phyloP scores from a whole-genome alignment of 2,329 filamentous ascomycete genomes.

The Ambrosiella xylebori region DNA sequence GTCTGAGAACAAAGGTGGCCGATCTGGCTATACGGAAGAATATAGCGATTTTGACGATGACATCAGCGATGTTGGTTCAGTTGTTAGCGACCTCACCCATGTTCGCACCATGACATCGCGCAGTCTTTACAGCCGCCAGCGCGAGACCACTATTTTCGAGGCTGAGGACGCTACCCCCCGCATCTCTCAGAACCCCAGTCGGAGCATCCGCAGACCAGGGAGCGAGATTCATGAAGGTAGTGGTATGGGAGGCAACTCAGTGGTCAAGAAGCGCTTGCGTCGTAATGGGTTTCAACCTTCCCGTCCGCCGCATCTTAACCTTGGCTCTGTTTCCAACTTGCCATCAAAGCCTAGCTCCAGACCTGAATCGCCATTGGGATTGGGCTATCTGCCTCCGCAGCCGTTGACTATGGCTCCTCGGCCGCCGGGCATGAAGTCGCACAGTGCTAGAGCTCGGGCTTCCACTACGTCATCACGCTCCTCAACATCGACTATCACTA shows the following conservation, averaged over 20 bases:
- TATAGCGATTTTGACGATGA: slow-evolving; percentile 12
- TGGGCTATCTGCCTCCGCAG: slow-evolving; percentile 1
- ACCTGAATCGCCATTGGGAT: slow-evolving; percentile 8
- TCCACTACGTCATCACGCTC: slow-evolving; percentile 6
- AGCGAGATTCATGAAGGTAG: slow-evolving; percentile 20
- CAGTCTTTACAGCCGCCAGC: slow-evolving; percentile 10
- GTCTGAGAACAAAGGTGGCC: slow-evolving; percentile 1
- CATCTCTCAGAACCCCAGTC: slow-evolving; percentile 3
- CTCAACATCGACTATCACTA: slow-evolving; percentile 3
- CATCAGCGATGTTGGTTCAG: slow-evolving; percentile 11
- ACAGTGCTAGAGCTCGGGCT: neutral
- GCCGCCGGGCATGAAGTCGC: slow-evolving; percentile 7
- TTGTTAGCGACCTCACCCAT: slow-evolving; percentile 12
- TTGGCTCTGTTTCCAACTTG: slow-evolving; percentile 18
- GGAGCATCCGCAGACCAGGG: slow-evolving; percentile 13
- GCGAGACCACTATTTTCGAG: slow-evolving; percentile 12
- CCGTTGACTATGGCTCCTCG: slow-evolving; percentile 12
- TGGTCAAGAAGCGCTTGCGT: slow-evolving; percentile 20
- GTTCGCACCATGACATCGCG: slow-evolving; percentile 13
- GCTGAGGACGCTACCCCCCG: slow-evolving; percentile 11
- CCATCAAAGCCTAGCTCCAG: neutral
- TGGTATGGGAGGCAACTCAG: slow-evolving; percentile 16
- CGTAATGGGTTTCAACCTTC: slow-evolving; percentile 19
- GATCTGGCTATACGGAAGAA: slow-evolving; percentile 6
- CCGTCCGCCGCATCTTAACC: slow-evolving; percentile 19